phyloP scores from a whole-genome alignment of 2,329 filamentous ascomycete genomes.

The Pleomassaria siparia region DNA sequence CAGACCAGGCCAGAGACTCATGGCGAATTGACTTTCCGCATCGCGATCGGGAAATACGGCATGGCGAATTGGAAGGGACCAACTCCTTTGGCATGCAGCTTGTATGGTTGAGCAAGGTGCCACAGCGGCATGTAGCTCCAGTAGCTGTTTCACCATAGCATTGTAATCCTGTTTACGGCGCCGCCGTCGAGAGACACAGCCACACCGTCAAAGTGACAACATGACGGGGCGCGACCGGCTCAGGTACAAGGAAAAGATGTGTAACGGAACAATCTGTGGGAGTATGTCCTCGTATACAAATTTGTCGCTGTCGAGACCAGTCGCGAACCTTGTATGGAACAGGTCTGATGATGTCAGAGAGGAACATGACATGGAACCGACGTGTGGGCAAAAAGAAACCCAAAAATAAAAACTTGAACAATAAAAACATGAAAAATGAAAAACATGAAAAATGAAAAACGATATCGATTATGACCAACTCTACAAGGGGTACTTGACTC shows the following conservation, averaged over 20 bases:
- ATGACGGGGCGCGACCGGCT: too few relatives aligned
- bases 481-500: too few relatives aligned
- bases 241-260: too few relatives aligned
- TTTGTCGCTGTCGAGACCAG: background rate
- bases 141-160: slow-evolving; percentile 6
- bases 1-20: too few relatives aligned
- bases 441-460: too few relatives aligned
- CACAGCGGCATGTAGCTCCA: background rate
- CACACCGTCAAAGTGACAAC: too few relatives aligned
- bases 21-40: slow-evolving; percentile 1
- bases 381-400: background rate
- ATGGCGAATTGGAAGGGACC: slow-evolving; percentile 2
- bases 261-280: too few relatives aligned
- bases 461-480: too few relatives aligned
- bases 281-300: too few relatives aligned
- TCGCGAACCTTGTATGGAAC: background rate
- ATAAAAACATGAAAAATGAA: too few relatives aligned
- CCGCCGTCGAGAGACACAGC: too few relatives aligned
- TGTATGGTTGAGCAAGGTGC: background rate
- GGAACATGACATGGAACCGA: background rate
- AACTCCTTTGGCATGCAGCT: background rate
- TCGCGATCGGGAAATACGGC: background rate
- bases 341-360: slow-evolving; percentile 11
- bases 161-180: slow-evolving; percentile 14
- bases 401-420: too few relatives aligned